Conservation (phyloP, 2,329 filamentous ascomycete species). For the Stachybotrys chlorohalonatus region DNA sequence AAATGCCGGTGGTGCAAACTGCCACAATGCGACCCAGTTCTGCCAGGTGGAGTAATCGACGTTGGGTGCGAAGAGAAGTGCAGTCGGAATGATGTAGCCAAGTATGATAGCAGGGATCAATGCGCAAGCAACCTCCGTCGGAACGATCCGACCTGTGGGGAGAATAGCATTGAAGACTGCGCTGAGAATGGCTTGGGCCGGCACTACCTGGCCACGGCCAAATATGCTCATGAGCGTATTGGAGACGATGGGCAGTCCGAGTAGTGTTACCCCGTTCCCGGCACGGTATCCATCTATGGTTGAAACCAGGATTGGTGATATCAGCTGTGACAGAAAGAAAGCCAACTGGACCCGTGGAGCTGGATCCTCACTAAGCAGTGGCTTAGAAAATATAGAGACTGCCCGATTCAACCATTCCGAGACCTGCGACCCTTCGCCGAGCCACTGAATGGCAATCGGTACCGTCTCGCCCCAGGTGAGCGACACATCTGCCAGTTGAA, state of each 20-base stretch:
- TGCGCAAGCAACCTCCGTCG: slow-evolving; percentile 5
- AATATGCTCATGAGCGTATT: slow-evolving; percentile 3
- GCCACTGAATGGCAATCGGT: no score
- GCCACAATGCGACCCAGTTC: slow-evolving; percentile 3
- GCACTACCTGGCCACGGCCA: slow-evolving; percentile 6
- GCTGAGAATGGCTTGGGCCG: slow-evolving; percentile 4
- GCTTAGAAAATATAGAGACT: neutral
- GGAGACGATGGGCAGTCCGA: slow-evolving; percentile 8
- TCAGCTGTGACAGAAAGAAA: slow-evolving; percentile 3
- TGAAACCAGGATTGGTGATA: slow-evolving; percentile 13
- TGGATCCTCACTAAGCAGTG: no score
- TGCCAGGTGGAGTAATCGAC: slow-evolving; percentile 1
- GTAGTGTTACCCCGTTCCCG: slow-evolving; percentile 6
- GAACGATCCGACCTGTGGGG: neutral
- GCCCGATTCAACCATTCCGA: neutral
- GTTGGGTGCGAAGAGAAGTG: slow-evolving; percentile 2
- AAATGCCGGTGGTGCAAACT: slow-evolving; percentile 5
- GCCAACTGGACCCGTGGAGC: no score
- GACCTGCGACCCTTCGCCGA: neutral
- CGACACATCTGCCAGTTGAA: no score
- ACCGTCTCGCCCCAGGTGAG: no score
- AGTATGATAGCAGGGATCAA: slow-evolving; percentile 7
- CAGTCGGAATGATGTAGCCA: slow-evolving; percentile 8
- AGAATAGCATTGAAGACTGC: neutral
- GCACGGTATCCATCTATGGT: slow-evolving; percentile 13